These are phyloP conservation scores for Sicyos baderoa DNA, from an alignment of 306 rosid species.

Conservation along the genomic window DNA sequence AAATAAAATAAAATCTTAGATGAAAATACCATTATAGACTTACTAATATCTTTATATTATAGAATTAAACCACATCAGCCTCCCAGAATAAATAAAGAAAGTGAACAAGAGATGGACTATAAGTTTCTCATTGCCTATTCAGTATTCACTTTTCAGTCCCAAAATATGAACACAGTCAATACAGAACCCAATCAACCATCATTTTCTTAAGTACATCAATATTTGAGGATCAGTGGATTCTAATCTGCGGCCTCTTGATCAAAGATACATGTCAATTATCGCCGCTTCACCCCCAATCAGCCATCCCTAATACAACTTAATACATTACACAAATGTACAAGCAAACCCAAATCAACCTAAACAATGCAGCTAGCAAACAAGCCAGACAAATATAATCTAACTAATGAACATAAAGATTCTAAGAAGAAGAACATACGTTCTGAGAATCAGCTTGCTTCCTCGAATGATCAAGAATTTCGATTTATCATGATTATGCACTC, in stretches of 20 bases:
- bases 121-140: conserved; percentile 2
- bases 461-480: not conserved
- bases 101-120: not conserved
- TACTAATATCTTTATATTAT: not conserved
- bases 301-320: not conserved
- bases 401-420: not conserved
- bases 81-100: not conserved
- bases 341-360: not conserved
- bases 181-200: not conserved
- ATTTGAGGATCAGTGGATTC: too few relatives aligned
- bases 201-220: too few relatives aligned
- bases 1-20: not conserved
- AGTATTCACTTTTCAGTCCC: not conserved
- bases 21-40: not conserved
- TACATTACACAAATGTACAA: conserved; percentile 4
- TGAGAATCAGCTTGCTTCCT: not conserved
- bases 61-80: not conserved
- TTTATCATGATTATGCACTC: not conserved
- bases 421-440: not conserved
- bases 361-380: conserved; percentile 1
- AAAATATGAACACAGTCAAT: not conserved
- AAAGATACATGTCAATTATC: too few relatives aligned
- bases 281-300: too few relatives aligned
- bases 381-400: conserved; percentile 8
- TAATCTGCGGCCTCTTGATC: too few relatives aligned